A percentile compares a stretch with the other conserved stretches of the same genome.
These are phyloP conservation scores for Nematocida homosporus DNA, from an alignment of 371 early-diverging fungal genomes.

Conservation along the genomic window DNA sequence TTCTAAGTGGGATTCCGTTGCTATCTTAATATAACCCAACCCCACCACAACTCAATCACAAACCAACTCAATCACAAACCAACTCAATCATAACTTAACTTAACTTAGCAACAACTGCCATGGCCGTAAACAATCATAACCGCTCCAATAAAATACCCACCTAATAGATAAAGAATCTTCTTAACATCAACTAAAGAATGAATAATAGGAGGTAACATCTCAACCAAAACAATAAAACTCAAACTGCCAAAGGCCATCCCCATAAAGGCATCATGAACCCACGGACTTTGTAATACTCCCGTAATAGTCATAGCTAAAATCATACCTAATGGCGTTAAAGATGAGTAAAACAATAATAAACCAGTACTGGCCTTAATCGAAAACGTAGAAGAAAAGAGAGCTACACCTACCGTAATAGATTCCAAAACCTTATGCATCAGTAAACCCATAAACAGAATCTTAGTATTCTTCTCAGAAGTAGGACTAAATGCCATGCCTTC, in stretches of 20 bases:
- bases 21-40: slow-evolving; percentile 1
- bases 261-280: slow-evolving; percentile 41
- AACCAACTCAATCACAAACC: too few species aligned
- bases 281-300: not conserved
- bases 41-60: too few species aligned
- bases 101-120: too few species aligned
- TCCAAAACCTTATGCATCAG: slow-evolving; percentile 54
- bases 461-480: not conserved
- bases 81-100: too few species aligned
- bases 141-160: slow-evolving; percentile 55
- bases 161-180: slow-evolving; percentile 33
- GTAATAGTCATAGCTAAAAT: slow-evolving; percentile 37
- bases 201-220: slow-evolving; percentile 65
- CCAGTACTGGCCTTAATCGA: not conserved
- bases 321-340: slow-evolving; percentile 64
- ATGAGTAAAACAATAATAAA: slow-evolving; percentile 49
- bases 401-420: slow-evolving; percentile 55
- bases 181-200: slow-evolving; percentile 41
- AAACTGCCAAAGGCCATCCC: slow-evolving; percentile 65
- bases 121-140: slow-evolving; percentile 33
- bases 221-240: slow-evolving; percentile 67
- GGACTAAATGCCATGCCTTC: slow-evolving; percentile 53
- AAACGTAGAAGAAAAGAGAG: slow-evolving; percentile 48
- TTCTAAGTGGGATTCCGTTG: too few species aligned
- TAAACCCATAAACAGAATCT: slow-evolving; percentile 36